Evolutionary conservation across 1,284 basidiomycete species (phyloP).

Genomic region (Baeospora myosura): DNA sequence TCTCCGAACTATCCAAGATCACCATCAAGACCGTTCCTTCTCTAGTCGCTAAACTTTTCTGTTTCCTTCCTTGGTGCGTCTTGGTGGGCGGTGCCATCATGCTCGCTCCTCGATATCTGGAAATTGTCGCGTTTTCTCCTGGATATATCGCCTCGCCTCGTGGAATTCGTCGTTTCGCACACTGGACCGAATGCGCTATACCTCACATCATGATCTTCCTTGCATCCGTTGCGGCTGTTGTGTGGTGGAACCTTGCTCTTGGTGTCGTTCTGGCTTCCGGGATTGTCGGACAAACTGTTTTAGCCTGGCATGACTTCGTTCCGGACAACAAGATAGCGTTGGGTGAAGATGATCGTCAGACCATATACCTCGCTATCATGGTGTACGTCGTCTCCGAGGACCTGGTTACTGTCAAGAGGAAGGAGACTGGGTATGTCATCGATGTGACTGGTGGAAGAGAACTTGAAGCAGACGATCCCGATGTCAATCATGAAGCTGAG

Average conservation of each 20-base stretch:
- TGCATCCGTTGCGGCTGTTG: conserved; percentile 20
- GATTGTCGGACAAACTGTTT: conserved; percentile 24
- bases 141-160: conserved; percentile 30
- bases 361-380: conserved; percentile 28
- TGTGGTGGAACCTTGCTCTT: conserved; percentile 21
- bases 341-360: conserved; percentile 38
- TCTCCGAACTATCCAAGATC: no score
- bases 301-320: conserved; percentile 31
- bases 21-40: no score
- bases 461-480: no score
- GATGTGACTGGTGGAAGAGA: no score
- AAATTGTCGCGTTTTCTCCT: conserved; percentile 29
- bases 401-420: no score
- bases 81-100: conserved; percentile 37
- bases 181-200: conserved; percentile 36
- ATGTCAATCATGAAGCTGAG: no score
- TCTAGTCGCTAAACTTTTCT: no score
- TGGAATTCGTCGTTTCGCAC: conserved; percentile 34
- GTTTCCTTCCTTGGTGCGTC: conserved; percentile 43
- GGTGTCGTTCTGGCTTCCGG: conserved; percentile 22
- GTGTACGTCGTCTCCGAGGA: conserved; percentile 9
- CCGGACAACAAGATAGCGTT: conserved; percentile 27
- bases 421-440: no score
- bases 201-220: conserved; percentile 36
- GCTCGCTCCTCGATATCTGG: conserved; percentile 31